Base-by-base conservation (phyloP, 2,329 filamentous ascomycete species). In the Herpomyces periplanetae region DNA sequence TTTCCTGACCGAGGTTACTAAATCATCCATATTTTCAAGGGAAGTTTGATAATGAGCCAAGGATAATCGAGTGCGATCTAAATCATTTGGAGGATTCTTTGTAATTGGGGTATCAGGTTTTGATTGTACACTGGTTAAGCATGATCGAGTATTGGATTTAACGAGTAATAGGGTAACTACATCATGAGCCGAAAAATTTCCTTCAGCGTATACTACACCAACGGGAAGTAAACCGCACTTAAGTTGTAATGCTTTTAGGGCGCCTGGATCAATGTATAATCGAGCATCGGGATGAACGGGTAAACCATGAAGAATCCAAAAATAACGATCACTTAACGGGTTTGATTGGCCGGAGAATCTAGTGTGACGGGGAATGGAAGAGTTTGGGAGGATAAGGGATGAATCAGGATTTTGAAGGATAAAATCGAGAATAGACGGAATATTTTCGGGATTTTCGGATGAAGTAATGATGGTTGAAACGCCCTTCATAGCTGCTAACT, bases 401-500 rank as follows among this genome's bases (percentile, higher is more conserved):
- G 26, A 3, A 19, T 19, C 2, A 27, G 22, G 5, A 22, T 25
- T n/a, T 15, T 15, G 13, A 24, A 24, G 17, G 28, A 21, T 14
- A 30, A 26, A 12, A 28, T 30, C 15, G 29, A 29, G 10, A 27
- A 27, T 29, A 27, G 5, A 16, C 19, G 3, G 30, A 23, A 96
- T 73, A 34, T 91, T 91, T 10, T 68, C 71, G 0, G 80, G 80
- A 25, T 64, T 73, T n/a, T 65, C 80, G 22, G 69, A 85, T 27
- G 64, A 60, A 5, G 80, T 87, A 32, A 96, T 91, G 32, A 96
- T 55, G 3, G 80, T 91, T 1, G 71, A 91, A 13, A 91, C 75
- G 17, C 80, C 80, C 6, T 71, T 80, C 13, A 73, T 80, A 4
- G 73, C 88, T 13, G 75, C 80, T 15, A 96, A 50, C 20, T 66